These are phyloP conservation scores for Trematosphaeria pertusa DNA, from an alignment of 2,329 filamentous ascomycete species.

Conservation along the genomic window DNA sequence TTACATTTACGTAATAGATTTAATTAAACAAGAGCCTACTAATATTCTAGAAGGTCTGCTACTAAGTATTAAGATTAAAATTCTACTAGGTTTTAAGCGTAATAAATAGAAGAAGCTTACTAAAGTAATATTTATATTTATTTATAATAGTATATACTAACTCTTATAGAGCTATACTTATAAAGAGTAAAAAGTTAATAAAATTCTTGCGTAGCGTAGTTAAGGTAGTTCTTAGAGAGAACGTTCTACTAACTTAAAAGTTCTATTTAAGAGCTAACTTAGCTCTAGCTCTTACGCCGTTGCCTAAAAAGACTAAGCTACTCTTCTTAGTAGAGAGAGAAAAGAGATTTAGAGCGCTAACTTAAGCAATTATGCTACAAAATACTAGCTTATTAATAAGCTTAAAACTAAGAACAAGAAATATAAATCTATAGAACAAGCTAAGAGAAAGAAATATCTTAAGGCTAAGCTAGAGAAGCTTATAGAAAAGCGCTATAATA, in stretches of 20 bases:
- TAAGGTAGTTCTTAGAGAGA: neutral
- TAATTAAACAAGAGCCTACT: slow-evolving; percentile 3
- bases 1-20: slow-evolving; percentile 2
- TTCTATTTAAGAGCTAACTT: slow-evolving; percentile 1
- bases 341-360: slow-evolving; percentile 1
- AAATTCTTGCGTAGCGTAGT: neutral
- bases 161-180: slow-evolving; percentile 3
- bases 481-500: slow-evolving; percentile 2
- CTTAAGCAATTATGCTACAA: neutral
- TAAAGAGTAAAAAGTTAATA: slow-evolving; percentile 3
- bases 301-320: slow-evolving; percentile 1
- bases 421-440: slow-evolving; percentile 1
- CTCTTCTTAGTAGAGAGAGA: neutral
- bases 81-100: slow-evolving; percentile 1
- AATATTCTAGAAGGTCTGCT: slow-evolving; percentile 1
- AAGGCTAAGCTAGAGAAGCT: slow-evolving; percentile 1
- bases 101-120: slow-evolving; percentile 2
- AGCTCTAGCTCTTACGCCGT: slow-evolving; percentile 1
- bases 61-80: neutral
- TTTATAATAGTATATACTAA: slow-evolving; percentile 8
- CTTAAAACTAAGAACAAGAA: neutral
- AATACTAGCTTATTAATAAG: slow-evolving; percentile 2
- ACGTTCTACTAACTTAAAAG: neutral
- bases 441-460: neutral
- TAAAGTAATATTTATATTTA: slow-evolving; percentile 2